Evolutionary conservation across 345 rosid genomes (phyloP).

Genomic region (Salix brachista): DNA sequence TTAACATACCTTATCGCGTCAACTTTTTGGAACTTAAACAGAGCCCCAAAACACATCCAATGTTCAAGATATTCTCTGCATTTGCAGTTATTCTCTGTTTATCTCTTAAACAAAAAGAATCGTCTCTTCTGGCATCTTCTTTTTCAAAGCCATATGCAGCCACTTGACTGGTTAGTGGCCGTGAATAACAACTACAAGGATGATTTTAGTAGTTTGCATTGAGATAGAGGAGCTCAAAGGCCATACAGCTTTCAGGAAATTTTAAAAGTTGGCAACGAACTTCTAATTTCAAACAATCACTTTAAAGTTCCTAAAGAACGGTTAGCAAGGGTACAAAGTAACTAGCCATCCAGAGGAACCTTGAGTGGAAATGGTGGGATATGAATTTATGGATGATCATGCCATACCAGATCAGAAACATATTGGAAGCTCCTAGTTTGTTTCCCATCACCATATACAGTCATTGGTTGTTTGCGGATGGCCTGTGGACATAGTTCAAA

Average conservation of each 20-base stretch:
- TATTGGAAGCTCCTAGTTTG: slow-evolving; percentile 99
- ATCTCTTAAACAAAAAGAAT: not conserved
- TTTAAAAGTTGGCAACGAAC: not conserved
- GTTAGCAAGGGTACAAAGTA: not conserved
- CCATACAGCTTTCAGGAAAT: not conserved
- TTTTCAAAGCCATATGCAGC: not conserved
- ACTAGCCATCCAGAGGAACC: not conserved
- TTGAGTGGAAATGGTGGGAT: not conserved
- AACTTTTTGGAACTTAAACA: not conserved
- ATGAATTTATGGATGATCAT: not conserved
- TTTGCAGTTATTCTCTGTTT: not conserved
- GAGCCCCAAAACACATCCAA: not conserved
- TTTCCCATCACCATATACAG: slow-evolving; percentile 98
- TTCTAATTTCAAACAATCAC: not conserved
- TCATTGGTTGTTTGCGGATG: slow-evolving; percentile 74
- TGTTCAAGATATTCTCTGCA: not conserved
- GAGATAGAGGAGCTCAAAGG: not conserved
- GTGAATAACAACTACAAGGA: not conserved
- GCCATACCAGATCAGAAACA: slow-evolving; percentile 87
- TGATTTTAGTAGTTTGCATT: not conserved
- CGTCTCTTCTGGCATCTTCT: not conserved
- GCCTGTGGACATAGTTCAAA: slow-evolving; percentile 9
- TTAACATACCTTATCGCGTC: not conserved
- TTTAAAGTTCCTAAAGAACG: not conserved
- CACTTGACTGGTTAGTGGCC: not conserved